Evolutionary conservation across 2,329 filamentous ascomycete species (phyloP).

Genomic region (Teratosphaeria nubilosa): DNA sequence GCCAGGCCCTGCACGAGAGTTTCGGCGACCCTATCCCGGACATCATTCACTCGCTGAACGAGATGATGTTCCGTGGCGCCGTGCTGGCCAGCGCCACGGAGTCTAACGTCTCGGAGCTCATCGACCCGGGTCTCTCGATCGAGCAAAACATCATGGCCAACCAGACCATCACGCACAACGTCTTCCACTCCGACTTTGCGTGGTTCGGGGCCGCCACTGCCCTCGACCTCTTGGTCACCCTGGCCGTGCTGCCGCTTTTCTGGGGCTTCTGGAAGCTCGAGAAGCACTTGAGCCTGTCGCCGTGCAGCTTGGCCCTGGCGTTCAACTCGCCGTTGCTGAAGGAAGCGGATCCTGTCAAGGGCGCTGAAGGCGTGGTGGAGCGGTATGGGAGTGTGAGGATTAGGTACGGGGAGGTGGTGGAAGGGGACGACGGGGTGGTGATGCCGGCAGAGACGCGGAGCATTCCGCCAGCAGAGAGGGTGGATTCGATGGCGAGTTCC

Average conservation of each 20-base stretch:
- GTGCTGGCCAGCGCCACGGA: not conserved
- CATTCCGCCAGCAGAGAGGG: not conserved
- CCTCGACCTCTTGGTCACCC: conserved; percentile 4
- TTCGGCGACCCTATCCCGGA: conserved; percentile 4
- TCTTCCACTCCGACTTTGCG: conserved; percentile 8
- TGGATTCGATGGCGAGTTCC: not conserved
- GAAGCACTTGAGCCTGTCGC: not conserved
- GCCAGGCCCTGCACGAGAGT: not conserved
- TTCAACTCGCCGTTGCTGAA: conserved; percentile 3
- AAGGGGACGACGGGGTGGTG: not conserved
- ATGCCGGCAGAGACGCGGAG: not conserved
- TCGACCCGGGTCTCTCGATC: conserved; percentile 3
- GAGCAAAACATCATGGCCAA: conserved; percentile 2
- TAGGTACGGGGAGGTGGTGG: not conserved
- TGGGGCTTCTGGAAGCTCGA: conserved; percentile 10
- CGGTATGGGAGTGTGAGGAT: conserved; percentile 1
- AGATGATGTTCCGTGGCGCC: conserved; percentile 5
- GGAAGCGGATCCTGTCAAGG: not conserved
- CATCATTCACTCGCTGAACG: conserved; percentile 5
- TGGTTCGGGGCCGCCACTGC: conserved; percentile 8
- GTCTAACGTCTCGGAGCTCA: not conserved
- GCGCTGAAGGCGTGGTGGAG: not conserved
- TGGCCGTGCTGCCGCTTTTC: conserved; percentile 8
- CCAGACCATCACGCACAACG: conserved; percentile 7
- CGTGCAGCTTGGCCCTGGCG: conserved; percentile 1